These are phyloP conservation scores for Saitozyma sp. DNA, from an alignment of 768 basidiomycete genomes.

Conservation along the genomic window DNA sequence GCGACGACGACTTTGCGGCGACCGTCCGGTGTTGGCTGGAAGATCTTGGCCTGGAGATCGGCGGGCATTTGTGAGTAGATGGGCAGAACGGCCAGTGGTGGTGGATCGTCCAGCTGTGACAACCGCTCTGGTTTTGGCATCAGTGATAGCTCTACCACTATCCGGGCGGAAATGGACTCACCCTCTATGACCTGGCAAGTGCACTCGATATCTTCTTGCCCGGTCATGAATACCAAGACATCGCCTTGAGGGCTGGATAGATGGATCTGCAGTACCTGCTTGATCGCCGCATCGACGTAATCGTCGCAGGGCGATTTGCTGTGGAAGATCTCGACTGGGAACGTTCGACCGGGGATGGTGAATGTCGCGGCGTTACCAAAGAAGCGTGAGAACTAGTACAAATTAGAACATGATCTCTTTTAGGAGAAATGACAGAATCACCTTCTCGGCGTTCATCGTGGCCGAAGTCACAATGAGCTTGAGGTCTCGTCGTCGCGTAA, in stretches of 20 bases:
- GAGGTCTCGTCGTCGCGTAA: conserved; percentile 85
- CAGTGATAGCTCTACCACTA: too few species aligned
- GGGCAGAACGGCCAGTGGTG: conserved; percentile 84
- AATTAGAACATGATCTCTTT: conserved; percentile 42
- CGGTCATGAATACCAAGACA: conserved; percentile 88
- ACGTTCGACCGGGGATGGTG: conserved; percentile 91
- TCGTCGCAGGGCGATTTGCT: conserved; percentile 98
- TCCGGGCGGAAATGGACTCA: conserved; percentile 38
- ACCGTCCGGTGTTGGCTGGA: conserved; percentile 89
- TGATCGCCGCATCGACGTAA: conserved; percentile 96
- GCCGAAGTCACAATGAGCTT: conserved; percentile 98
- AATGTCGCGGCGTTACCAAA: conserved; percentile 93
- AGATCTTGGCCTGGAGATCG: conserved; percentile 96
- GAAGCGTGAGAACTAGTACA: conserved; percentile 74
- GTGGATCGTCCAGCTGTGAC: conserved; percentile 84
- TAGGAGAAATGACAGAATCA: conserved; percentile 42
- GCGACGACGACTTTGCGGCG: conserved; percentile 96
- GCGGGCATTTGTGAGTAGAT: conserved; percentile 99
- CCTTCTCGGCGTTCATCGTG: conserved; percentile 99
- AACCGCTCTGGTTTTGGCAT: conserved; percentile 66
- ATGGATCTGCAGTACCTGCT: conserved; percentile 96
- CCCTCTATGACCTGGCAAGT: conserved; percentile 93
- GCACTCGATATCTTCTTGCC: conserved; percentile 97
- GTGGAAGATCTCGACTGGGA: conserved; percentile 95
- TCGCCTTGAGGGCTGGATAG: conserved; percentile 89